Evolutionary conservation across 352 stramenopile species (phyloP).

Genomic region (Pythium aphanidermatum): DNA sequence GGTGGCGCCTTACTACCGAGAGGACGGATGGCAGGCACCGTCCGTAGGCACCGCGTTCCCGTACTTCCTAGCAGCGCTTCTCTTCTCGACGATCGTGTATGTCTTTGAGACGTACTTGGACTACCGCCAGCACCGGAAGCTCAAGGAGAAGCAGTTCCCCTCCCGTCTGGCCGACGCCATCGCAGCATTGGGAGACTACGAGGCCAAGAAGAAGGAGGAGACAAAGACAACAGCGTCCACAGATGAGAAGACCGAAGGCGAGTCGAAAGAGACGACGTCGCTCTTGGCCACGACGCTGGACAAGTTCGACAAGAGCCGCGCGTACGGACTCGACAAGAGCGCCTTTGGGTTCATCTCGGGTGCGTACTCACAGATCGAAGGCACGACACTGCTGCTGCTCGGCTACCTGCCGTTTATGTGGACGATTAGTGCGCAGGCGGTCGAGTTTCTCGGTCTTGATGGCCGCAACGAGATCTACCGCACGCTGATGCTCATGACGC

Average conservation of each 20-base stretch:
- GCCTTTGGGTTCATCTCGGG: constrained; percentile 91
- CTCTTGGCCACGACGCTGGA: constrained; percentile 80
- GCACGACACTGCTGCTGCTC: constrained; percentile 81
- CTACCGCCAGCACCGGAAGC: constrained; percentile 86
- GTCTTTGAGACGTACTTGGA: constrained; percentile 92
- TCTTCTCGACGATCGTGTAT: constrained; percentile 90
- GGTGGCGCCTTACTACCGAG: constrained; percentile 42
- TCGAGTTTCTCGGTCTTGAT: constrained; percentile 50
- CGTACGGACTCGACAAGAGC: constrained; percentile 96
- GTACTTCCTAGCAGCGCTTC: constrained; percentile 71
- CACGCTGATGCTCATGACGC: constrained; percentile 64
- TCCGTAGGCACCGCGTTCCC: constrained; percentile 23
- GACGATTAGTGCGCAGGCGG: constrained; percentile 70
- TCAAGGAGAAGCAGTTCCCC: constrained; percentile 76
- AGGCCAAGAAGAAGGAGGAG: constrained; percentile 18
- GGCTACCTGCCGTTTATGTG: constrained; percentile 94
- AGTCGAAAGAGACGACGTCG: constrained; percentile 24
- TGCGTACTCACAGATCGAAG: constrained; percentile 82
- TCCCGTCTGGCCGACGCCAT: constrained; percentile 46
- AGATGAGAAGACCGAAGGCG: constrained; percentile 8
- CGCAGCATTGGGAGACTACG: constrained; percentile 35
- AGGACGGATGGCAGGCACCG: constrained; percentile 41
- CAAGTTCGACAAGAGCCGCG: constrained; percentile 92
- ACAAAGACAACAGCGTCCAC: constrained; percentile 7
- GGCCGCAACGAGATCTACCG: constrained; percentile 77